These are phyloP conservation scores for Mycosarcoma mackinlayi DNA, from an alignment of 1,284 basidiomycete species.

Conservation along the genomic window DNA sequence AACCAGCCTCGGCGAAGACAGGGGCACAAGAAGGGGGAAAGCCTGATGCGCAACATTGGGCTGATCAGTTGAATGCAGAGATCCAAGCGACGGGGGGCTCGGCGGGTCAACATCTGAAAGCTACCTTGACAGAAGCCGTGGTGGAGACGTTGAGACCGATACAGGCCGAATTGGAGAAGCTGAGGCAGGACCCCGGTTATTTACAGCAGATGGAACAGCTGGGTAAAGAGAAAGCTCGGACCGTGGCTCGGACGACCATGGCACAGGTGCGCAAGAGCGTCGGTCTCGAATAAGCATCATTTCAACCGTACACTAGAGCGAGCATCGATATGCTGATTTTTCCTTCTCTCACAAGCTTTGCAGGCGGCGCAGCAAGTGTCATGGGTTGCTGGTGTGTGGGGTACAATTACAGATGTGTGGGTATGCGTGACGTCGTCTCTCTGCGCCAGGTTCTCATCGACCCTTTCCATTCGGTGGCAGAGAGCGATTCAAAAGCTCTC, in stretches of 20 bases:
- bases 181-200: slow-evolving; percentile 76
- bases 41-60: slow-evolving; percentile 63
- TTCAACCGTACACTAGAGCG: neutral
- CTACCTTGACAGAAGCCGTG: slow-evolving; percentile 78
- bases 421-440: slow-evolving; percentile 16
- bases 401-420: slow-evolving; percentile 38
- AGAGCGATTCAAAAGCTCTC: slow-evolving; percentile 33
- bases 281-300: slow-evolving; percentile 73
- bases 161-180: slow-evolving; percentile 76
- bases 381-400: neutral
- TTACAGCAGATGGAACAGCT: slow-evolving; percentile 75
- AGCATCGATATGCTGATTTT: too few relatives aligned
- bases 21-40: neutral
- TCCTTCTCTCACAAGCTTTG: too few relatives aligned
- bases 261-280: slow-evolving; percentile 76
- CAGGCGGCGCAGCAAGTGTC: too few relatives aligned
- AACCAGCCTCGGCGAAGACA: slow-evolving; percentile 16
- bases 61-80: slow-evolving; percentile 70
- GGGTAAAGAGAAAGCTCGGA: slow-evolving; percentile 77
- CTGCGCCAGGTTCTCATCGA: neutral
- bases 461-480: neutral
- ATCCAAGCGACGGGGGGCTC: slow-evolving; percentile 68
- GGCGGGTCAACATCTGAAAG: slow-evolving; percentile 79
- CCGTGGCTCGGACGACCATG: slow-evolving; percentile 76
- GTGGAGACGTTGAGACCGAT: slow-evolving; percentile 78